A percentile compares a stretch with the other conserved stretches of the same genome.
Conservation (phyloP, 192 early-diverging fungal species). For the Backusella macrospora region DNA sequence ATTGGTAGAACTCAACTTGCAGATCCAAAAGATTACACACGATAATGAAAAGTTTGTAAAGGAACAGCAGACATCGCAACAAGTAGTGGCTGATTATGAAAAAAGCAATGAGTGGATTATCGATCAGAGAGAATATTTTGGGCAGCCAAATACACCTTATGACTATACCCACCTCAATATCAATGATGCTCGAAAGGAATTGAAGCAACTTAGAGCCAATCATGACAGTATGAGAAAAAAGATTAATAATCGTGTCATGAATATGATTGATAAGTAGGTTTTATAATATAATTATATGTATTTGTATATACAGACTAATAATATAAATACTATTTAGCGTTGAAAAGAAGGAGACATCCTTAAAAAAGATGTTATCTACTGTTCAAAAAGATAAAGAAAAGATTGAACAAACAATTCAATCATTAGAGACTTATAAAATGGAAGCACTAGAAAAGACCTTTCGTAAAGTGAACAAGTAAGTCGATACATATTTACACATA, state of each 20-base stretch:
- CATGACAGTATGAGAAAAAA: conserved; percentile 81
- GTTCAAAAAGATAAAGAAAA: conserved; percentile 93
- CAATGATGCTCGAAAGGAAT: conserved; percentile 68
- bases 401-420: conserved; percentile 91
- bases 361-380: conserved; percentile 87
- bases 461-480: conserved; percentile 84
- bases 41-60: conserved; percentile 75
- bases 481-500: neutral
- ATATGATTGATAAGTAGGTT: conserved; percentile 84
- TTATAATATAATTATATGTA: neutral
- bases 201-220: conserved; percentile 76
- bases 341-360: conserved; percentile 84
- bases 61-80: conserved; percentile 56
- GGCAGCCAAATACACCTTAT: conserved; percentile 76
- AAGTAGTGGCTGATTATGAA: conserved; percentile 54
- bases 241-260: conserved; percentile 94
- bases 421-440: conserved; percentile 88
- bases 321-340: conserved; percentile 46
- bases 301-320: neutral
- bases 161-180: conserved; percentile 84
- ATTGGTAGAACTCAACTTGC: conserved; percentile 70
- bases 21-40: conserved; percentile 79
- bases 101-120: conserved; percentile 80
- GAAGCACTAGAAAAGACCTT: conserved; percentile 90
- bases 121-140: conserved; percentile 90